Evolutionary conservation across 148 eudicot genomes (phyloP), one percentile per base, ranked within the genome.

Genomic region (Rhododendron simsii): DNA sequence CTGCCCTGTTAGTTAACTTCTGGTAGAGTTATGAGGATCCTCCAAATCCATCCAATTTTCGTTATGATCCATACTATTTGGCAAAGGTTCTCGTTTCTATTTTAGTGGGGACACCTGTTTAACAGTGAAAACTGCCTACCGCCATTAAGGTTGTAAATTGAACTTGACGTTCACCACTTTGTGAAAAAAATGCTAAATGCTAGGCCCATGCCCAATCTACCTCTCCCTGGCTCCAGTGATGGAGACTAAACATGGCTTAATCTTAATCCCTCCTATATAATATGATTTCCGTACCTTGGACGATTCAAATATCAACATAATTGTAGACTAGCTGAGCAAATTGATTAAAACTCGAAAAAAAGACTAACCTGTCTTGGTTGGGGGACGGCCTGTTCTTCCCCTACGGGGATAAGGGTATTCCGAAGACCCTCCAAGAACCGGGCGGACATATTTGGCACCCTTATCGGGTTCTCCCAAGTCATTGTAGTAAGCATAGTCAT

Each of bases 401-500:
- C 99, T 92, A 1, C 98, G 94, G 79, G 99, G 99, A 86, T 94
- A 96, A 85, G 99, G 99, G 77, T 85, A 89, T 59, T 96, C 88
- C 0, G 87, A 7, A 5, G 96, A 92, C 6, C 99, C 99, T 39
- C 99, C 99, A 23, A 96, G 91, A 14, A 93, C 87, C 0, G 98
- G 95, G 39, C 99, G 94, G 20, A 57, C 90, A 77, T 88, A 87
- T 48, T 92, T 77, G 21, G 89, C 23, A 14, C 94, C 96, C 50
- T 88, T 91, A 85, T 96, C 98, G 0, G 99, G 98, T 80, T 93
- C 91, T 57, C 98, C 96, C 75, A 92, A 88, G 82, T 96, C 99
- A 87, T 96, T 95, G 91, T 96, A 96, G 57, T 80, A 91, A 41
- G 93, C 99, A 81, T 96, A 96, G 90, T 96, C 99, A 87, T 96